A percentile compares a stretch with the other conserved stretches of the same genome.
phyloP scores from a whole-genome alignment of 1,284 basidiomycete genomes.

The Boletellus deceptivus region DNA sequence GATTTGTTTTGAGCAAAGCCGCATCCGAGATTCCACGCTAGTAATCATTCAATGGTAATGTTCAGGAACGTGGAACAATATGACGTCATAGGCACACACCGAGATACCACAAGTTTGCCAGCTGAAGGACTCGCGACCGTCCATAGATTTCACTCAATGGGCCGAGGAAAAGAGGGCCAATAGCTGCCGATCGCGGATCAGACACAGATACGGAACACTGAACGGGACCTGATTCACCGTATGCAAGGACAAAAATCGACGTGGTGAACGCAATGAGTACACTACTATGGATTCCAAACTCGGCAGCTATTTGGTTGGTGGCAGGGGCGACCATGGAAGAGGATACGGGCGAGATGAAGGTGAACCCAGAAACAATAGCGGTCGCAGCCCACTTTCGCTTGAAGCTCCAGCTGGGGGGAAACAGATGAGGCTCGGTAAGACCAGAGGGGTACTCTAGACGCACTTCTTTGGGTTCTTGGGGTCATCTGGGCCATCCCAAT shows the following conservation, averaged over 20 bases:
- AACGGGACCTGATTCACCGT: slow-evolving; percentile 40
- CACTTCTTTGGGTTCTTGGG: slow-evolving; percentile 37
- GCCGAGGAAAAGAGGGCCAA: slow-evolving; percentile 54
- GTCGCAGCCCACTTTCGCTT: slow-evolving; percentile 50
- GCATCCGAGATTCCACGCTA: slow-evolving; percentile 67
- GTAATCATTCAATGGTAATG: not conserved
- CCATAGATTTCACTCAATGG: slow-evolving; percentile 58
- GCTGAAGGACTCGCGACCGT: slow-evolving; percentile 46
- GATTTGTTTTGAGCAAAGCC: slow-evolving; percentile 58
- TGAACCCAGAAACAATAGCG: slow-evolving; percentile 45
- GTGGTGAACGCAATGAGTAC: slow-evolving; percentile 58
- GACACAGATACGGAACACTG: not conserved
- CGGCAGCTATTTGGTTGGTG: slow-evolving; percentile 45
- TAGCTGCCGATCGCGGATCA: slow-evolving; percentile 29
- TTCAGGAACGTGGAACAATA: not conserved
- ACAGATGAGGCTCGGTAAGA: not conserved
- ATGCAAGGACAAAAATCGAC: slow-evolving; percentile 68
- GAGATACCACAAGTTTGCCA: slow-evolving; percentile 57
- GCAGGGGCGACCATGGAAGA: slow-evolving; percentile 72
- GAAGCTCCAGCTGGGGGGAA: slow-evolving; percentile 43
- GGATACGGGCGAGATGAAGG: slow-evolving; percentile 51
- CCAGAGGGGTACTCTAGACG: not conserved
- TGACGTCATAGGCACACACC: slow-evolving; percentile 38
- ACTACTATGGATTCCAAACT: slow-evolving; percentile 55
- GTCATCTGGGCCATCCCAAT: slow-evolving; percentile 39